Evolutionary conservation across 169 alveolate species (phyloP), one percentile per base, ranked within the genome.

Genomic region (Perkinsus olseni): DNA sequence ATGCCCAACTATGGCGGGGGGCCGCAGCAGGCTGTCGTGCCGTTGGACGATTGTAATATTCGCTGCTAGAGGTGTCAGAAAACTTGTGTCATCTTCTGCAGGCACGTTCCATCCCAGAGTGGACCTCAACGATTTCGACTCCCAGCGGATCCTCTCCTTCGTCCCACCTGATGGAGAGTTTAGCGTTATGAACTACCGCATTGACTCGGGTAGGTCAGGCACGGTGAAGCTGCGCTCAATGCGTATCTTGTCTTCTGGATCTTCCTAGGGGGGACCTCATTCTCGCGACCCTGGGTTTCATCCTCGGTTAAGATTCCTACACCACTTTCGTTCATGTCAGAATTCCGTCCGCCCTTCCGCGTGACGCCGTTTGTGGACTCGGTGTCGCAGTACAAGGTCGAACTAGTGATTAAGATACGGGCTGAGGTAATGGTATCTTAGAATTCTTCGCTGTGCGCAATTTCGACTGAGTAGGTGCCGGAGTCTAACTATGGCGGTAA

Each of bases 101-200:
- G 94, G 99, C 96, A 98, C 97, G 94, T 98, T 99, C 95, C 99
- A 98, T 96, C 99, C 98, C 93, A 96, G 99, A 91, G 99, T 98
- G 20, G 98, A 98, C 94, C 95, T 97, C n/a, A 93, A 96, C 93
- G 99, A 98, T 74, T 98, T 99, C 95, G 96, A 95, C 91, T 38
- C 95, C 92, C 74, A 96, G 94, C 94, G 96, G 95, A 97, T 98
- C 4, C 95, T 98, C 40, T 96, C 98, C 91, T 97, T 99, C 91
- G 93, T 95, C 45, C 99, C 99, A 20, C 99, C 99, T 0, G 99
- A 98, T 93, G 99, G 99, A n/a, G 99, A 98, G 94, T 98, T 98
- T 92, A 97, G 97, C 92, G 98, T 98, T 40, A 97, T 99, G 99
- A 98, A 99, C 94, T 99, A 99, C 95, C 95, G 99, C 93, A 97